Conservation (phyloP, 495 filamentous ascomycete genomes). For the Lichenothelia convexa region DNA sequence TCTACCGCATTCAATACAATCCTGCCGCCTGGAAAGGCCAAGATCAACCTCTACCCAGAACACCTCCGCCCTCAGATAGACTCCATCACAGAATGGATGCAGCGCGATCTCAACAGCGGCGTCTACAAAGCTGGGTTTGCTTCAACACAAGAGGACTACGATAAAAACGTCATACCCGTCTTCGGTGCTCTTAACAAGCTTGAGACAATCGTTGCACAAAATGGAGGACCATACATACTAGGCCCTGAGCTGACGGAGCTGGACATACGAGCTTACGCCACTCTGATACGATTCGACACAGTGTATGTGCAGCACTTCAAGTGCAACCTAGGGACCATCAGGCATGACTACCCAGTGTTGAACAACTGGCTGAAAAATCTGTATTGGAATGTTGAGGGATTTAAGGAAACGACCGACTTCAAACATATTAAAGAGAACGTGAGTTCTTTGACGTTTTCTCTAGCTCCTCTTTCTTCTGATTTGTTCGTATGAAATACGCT, state of each 20-base stretch:
- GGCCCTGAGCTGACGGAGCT: slow-evolving; percentile 30
- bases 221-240: slow-evolving; percentile 30
- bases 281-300: slow-evolving; percentile 29
- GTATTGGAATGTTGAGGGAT: slow-evolving; percentile 31
- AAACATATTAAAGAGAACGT: slow-evolving; percentile 41
- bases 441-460: slow-evolving; percentile 6
- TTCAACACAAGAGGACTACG: slow-evolving; percentile 27
- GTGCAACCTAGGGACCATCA: slow-evolving; percentile 33
- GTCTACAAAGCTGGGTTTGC: slow-evolving; percentile 41
- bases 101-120: slow-evolving; percentile 28
- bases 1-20: slow-evolving; percentile 29
- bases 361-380: slow-evolving; percentile 33
- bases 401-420: slow-evolving; percentile 20
- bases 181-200: slow-evolving; percentile 35
- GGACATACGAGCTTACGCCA: slow-evolving; percentile 32
- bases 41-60: slow-evolving; percentile 28
- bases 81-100: slow-evolving; percentile 26
- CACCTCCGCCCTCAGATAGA: slow-evolving; percentile 27
- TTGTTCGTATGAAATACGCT: no score
- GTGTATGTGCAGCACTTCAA: slow-evolving; percentile 42
- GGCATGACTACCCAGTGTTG: slow-evolving; percentile 33
- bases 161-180: slow-evolving; percentile 25
- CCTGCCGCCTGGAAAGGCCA: slow-evolving; percentile 15
- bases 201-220: slow-evolving; percentile 25
- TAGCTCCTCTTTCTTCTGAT: slow-evolving; percentile 2